Percentiles rank a stretch among this genome's conserved stretches.
These are phyloP conservation scores for Exophiala mesophila DNA, from an alignment of 2,329 filamentous ascomycete species.

Conservation along the genomic window DNA sequence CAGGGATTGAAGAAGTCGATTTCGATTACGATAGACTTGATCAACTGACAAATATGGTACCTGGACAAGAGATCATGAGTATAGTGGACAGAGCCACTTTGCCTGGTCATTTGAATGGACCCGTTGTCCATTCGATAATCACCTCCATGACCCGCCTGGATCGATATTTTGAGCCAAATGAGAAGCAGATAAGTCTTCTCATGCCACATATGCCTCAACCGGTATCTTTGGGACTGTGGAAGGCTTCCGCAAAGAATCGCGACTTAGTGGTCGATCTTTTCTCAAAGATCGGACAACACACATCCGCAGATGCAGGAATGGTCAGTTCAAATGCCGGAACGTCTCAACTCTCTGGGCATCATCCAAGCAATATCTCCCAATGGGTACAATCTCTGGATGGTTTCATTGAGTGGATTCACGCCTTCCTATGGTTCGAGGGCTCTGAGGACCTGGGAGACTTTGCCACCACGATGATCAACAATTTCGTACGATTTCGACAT, in stretches of 20 bases:
- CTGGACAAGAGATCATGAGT: not conserved
- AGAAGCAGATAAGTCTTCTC: not conserved
- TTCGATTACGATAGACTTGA: too few relatives aligned
- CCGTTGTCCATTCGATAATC: constrained; percentile 4
- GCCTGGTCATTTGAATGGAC: not conserved
- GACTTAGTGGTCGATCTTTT: not conserved
- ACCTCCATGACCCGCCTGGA: constrained; percentile 6
- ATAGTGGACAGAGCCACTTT: not conserved
- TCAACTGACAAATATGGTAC: too few relatives aligned
- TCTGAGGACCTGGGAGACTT: not conserved
- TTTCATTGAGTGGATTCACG: not conserved
- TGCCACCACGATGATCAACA: not conserved
- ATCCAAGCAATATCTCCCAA: not conserved
- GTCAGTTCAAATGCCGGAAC: too few relatives aligned
- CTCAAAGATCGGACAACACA: not conserved
- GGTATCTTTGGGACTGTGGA: constrained; percentile 5
- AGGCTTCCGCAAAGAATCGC: not conserved
- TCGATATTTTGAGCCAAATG: constrained; percentile 3
- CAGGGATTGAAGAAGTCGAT: too few relatives aligned
- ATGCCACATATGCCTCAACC: constrained; percentile 7
- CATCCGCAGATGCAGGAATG: too few relatives aligned
- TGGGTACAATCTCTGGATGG: not conserved
- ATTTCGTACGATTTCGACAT: too few relatives aligned
- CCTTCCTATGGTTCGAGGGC: not conserved
- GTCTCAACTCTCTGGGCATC: too few relatives aligned